These are phyloP conservation scores for Tylopilus rubrobrunneus DNA, from an alignment of 768 basidiomycete species.

Conservation along the genomic window DNA sequence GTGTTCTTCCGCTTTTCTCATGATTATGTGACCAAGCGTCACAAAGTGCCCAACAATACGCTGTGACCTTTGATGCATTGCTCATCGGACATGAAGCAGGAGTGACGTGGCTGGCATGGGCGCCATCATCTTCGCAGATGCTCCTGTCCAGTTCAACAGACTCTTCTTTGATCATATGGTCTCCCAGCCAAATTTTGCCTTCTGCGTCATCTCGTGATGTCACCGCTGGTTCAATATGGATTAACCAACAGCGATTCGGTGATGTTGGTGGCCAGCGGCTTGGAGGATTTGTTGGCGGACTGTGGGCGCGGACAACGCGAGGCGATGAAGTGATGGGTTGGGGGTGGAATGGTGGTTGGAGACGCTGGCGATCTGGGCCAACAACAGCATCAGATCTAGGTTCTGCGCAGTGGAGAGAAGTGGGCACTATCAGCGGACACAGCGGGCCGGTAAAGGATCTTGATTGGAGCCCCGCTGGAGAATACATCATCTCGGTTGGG, in stretches of 20 bases:
- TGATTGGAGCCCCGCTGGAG: constrained; percentile 82
- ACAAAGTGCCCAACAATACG: constrained; percentile 50
- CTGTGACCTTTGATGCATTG: constrained; percentile 89
- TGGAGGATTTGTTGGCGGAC: constrained; percentile 88
- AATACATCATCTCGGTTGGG: constrained; percentile 85
- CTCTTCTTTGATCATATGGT: constrained; percentile 94
- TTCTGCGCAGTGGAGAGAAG: constrained; percentile 65
- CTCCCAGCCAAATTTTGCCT: constrained; percentile 55
- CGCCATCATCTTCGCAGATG: constrained; percentile 45
- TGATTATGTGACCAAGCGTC: background rate
- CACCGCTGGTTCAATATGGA: constrained; percentile 69
- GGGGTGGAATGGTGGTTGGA: constrained; percentile 95
- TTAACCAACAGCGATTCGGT: constrained; percentile 87
- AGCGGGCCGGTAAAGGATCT: constrained; percentile 74
- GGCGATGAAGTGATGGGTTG: constrained; percentile 71
- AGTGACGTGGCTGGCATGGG: constrained; percentile 86
- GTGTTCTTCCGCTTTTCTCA: constrained; percentile 20
- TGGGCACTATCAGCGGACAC: constrained; percentile 84
- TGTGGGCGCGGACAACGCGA: constrained; percentile 56
- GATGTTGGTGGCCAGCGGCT: constrained; percentile 89
- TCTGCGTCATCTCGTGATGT: constrained; percentile 34
- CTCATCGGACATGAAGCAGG: constrained; percentile 95
- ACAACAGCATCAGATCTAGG: constrained; percentile 15
- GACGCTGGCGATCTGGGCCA: constrained; percentile 65
- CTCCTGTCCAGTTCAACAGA: constrained; percentile 94